These are phyloP conservation scores for Boletus bicolor DNA, from an alignment of 768 basidiomycete genomes.

Conservation along the genomic window DNA sequence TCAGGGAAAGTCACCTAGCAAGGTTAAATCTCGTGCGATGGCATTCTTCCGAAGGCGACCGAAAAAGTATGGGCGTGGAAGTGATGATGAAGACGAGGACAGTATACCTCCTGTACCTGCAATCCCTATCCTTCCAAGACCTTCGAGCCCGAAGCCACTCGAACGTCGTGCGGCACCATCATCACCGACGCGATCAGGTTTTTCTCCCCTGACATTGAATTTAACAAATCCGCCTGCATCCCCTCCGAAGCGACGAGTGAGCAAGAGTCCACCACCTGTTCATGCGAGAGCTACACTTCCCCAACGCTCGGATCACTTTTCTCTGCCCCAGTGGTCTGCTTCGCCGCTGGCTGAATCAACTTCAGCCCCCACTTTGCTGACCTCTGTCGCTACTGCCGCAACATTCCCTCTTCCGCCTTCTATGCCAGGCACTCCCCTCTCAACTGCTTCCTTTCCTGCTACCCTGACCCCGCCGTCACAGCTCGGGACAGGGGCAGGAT, in stretches of 20 bases:
- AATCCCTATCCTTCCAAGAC: constrained; percentile 23
- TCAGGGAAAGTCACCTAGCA: constrained; percentile 27
- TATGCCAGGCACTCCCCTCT: constrained; percentile 19
- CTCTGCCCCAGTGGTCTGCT: constrained; percentile 4
- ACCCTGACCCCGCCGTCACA: neutral
- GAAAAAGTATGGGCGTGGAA: constrained; percentile 23
- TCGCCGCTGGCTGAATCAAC: constrained; percentile 10
- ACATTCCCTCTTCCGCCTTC: constrained; percentile 19
- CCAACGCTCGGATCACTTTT: constrained; percentile 7
- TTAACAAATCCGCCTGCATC: constrained; percentile 21
- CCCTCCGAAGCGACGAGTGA: constrained; percentile 17
- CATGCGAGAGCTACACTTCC: constrained; percentile 9
- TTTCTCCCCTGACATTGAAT: constrained; percentile 26
- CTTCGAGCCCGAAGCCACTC: constrained; percentile 30
- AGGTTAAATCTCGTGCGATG: constrained; percentile 31
- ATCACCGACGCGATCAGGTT: constrained; percentile 29
- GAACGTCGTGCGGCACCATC: constrained; percentile 24
- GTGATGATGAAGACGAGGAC: constrained; percentile 32
- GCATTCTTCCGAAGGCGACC: constrained; percentile 32
- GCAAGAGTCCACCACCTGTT: constrained; percentile 29
- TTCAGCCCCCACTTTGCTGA: constrained; percentile 3
- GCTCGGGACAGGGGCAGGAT: neutral
- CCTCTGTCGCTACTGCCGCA: constrained; percentile 1
- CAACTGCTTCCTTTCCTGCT: constrained; percentile 11
- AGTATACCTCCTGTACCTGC: constrained; percentile 32